Conservation (phyloP, 352 stramenopile genomes). For the Paralagenidium karlingii region DNA sequence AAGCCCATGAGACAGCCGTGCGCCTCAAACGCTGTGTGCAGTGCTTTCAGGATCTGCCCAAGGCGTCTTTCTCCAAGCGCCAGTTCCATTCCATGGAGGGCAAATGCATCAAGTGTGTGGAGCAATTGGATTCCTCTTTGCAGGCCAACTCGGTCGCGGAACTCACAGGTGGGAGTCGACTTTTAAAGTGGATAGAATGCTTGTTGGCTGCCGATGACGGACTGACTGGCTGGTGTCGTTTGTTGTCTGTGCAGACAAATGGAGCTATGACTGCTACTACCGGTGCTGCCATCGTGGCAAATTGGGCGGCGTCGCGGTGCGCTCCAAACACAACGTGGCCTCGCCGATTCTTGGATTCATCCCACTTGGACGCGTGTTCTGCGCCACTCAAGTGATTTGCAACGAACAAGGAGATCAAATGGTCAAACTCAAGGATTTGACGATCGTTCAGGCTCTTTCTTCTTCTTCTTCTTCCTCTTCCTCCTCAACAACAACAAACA, state of each 20-base stretch:
- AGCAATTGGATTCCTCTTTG: slow-evolving; percentile 18
- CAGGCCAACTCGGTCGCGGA: slow-evolving; percentile 10
- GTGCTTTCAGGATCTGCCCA: slow-evolving; percentile 56
- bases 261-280: slow-evolving; percentile 49
- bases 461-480: slow-evolving; percentile 4
- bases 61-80: slow-evolving; percentile 54
- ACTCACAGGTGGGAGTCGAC: slow-evolving; percentile 7
- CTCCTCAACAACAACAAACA: too few species aligned
- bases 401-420: slow-evolving; percentile 68
- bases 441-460: slow-evolving; percentile 11
- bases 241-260: slow-evolving; percentile 20
- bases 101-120: slow-evolving; percentile 47
- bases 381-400: slow-evolving; percentile 33
- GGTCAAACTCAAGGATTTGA: slow-evolving; percentile 43
- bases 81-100: slow-evolving; percentile 43
- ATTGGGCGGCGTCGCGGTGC: slow-evolving; percentile 45
- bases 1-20: slow-evolving; percentile 6
- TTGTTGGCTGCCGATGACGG: too few species aligned
- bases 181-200: not conserved
- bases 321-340: slow-evolving; percentile 51
- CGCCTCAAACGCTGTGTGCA: slow-evolving; percentile 55
- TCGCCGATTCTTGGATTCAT: slow-evolving; percentile 48
- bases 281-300: slow-evolving; percentile 59
- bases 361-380: slow-evolving; percentile 48
- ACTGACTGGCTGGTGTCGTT: too few species aligned